A percentile compares a stretch with the other conserved stretches of the same genome.
phyloP scores from a whole-genome alignment of 495 filamentous ascomycete genomes.

The Penicillium waksmanii region DNA sequence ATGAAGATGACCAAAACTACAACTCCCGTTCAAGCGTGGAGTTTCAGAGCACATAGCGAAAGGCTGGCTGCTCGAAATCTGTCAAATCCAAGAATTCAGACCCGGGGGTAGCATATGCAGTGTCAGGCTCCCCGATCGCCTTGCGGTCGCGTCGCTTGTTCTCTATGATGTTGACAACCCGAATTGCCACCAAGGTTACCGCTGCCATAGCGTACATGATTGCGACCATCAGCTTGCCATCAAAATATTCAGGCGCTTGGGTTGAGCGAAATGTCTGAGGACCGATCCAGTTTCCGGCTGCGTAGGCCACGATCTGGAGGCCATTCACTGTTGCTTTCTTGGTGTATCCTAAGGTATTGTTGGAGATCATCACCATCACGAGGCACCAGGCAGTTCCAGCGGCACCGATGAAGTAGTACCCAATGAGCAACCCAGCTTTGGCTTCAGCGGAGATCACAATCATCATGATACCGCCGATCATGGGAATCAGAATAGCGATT shows the following conservation, averaged over 20 bases:
- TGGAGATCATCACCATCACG: constrained; percentile 48
- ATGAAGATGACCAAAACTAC: no score
- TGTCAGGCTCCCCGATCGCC: constrained; percentile 3
- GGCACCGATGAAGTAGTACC: constrained; percentile 54
- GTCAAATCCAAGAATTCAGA: constrained; percentile 32
- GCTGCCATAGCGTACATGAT: constrained; percentile 13
- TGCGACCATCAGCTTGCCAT: constrained; percentile 19
- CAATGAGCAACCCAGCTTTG: constrained; percentile 46
- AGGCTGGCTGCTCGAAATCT: constrained; percentile 30
- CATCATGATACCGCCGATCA: constrained; percentile 59
- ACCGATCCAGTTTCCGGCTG: constrained; percentile 20
- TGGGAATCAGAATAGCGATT: constrained; percentile 20
- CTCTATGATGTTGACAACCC: constrained; percentile 12
- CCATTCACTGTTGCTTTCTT: constrained; percentile 51
- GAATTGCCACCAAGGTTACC: constrained; percentile 4
- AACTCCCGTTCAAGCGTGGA: not conserved
- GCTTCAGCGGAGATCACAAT: constrained; percentile 51
- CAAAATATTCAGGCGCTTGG: constrained; percentile 21
- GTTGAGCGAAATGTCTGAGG: constrained; percentile 25
- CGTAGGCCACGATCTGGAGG: constrained; percentile 11
- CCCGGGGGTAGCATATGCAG: constrained; percentile 7
- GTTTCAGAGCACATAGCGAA: constrained; percentile 28
- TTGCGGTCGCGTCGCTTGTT: constrained; percentile 10
- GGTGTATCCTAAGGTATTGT: constrained; percentile 60
- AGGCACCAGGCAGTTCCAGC: constrained; percentile 51